Percentiles rank a stretch among this genome's conserved stretches.
Conservation (phyloP, 768 basidiomycete species). For the Russula virescens region DNA sequence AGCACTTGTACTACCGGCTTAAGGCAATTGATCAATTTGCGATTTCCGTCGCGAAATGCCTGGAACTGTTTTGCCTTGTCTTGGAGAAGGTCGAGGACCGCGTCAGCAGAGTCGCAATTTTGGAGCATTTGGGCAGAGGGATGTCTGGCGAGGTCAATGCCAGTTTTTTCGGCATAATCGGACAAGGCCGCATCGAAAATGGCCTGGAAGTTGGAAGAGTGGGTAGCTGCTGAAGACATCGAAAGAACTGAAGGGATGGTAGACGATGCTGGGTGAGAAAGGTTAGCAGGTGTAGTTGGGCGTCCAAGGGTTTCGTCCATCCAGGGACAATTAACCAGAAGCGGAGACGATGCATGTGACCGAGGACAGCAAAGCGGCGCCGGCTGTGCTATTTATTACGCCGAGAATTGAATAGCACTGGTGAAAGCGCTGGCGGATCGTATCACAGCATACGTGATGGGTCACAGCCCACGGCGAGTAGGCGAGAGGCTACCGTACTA, state of each 20-base stretch:
- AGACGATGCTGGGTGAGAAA: too few relatives aligned
- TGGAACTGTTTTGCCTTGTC: not conserved
- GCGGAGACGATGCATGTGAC: too few relatives aligned
- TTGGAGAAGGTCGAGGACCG: not conserved
- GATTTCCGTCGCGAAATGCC: not conserved
- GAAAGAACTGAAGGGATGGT: not conserved
- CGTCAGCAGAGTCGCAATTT: not conserved
- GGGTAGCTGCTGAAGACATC: not conserved
- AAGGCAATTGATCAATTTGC: not conserved
- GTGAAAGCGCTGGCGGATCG: too few relatives aligned
- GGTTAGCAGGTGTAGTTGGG: too few relatives aligned
- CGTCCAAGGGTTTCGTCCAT: too few relatives aligned
- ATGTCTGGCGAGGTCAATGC: not conserved
- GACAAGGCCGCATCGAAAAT: not conserved
- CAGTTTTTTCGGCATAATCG: not conserved
- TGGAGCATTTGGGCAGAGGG: not conserved
- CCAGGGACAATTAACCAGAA: too few relatives aligned
- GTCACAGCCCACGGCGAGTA: too few relatives aligned
- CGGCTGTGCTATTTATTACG: too few relatives aligned
- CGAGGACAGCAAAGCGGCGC: too few relatives aligned
- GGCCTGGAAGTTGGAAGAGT: not conserved
- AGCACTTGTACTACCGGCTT: not conserved
- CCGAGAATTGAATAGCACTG: too few relatives aligned
- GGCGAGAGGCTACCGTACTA: too few relatives aligned
- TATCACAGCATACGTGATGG: too few relatives aligned